Evolutionary conservation across 352 stramenopile species (phyloP).

Genomic region (Phytophthora meadii): DNA sequence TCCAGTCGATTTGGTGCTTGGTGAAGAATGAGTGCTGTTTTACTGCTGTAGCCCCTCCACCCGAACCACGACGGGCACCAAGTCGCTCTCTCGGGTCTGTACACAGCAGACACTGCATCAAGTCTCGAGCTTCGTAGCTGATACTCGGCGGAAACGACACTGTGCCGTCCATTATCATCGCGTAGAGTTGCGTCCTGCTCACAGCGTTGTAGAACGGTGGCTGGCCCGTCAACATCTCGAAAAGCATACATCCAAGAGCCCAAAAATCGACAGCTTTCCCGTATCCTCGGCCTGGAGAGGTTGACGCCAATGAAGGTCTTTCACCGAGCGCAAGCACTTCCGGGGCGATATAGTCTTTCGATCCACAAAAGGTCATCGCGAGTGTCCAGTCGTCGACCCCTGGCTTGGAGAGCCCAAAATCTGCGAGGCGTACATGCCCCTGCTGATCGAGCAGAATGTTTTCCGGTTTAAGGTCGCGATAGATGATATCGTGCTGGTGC

Average conservation of each 20-base stretch:
- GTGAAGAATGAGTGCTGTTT: constrained; percentile 74
- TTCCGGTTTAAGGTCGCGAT: constrained; percentile 92
- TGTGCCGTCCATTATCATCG: constrained; percentile 57
- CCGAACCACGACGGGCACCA: constrained; percentile 41
- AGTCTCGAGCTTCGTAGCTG: constrained; percentile 48
- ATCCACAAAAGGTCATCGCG: constrained; percentile 86
- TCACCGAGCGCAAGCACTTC: constrained; percentile 74
- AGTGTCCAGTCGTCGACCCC: constrained; percentile 69
- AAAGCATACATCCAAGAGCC: constrained; percentile 87
- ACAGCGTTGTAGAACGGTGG: constrained; percentile 87
- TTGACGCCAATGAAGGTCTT: constrained; percentile 16
- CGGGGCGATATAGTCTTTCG: constrained; percentile 88
- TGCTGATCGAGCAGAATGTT: constrained; percentile 91
- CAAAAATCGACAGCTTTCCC: constrained; percentile 92
- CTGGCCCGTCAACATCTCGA: constrained; percentile 90
- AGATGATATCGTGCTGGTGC: constrained; percentile 80
- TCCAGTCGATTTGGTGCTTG: constrained; percentile 73
- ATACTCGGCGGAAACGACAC: constrained; percentile 67
- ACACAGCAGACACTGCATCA: constrained; percentile 62
- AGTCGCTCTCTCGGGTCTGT: constrained; percentile 67
- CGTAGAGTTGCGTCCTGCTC: constrained; percentile 63
- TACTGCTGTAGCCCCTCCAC: constrained; percentile 49
- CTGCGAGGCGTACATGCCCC: constrained; percentile 87
- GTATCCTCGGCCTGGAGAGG: constrained; percentile 58
- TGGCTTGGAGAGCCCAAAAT: constrained; percentile 91